Evolutionary conservation across 352 stramenopile genomes (phyloP).

Genomic region (Phytopythium aichiense): DNA sequence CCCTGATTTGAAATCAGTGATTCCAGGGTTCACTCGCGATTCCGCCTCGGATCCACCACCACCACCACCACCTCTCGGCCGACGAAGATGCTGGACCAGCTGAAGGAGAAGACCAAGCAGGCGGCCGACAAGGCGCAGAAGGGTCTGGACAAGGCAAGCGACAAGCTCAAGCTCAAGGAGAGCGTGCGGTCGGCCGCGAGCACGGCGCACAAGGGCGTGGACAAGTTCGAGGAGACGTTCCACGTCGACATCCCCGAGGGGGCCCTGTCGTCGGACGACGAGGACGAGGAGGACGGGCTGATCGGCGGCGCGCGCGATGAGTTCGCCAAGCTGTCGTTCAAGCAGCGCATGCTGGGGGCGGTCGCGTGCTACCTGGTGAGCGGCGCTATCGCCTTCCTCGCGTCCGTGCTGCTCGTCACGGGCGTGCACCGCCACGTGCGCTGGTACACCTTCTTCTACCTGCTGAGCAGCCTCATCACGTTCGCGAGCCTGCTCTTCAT

Average conservation of each 20-base stretch:
- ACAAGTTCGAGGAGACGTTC: slow-evolving; percentile 26
- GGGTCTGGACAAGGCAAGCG: slow-evolving; percentile 15
- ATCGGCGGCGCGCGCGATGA: slow-evolving; percentile 31
- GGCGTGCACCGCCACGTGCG: slow-evolving; percentile 31
- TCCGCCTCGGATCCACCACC: not conserved
- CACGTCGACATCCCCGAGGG: slow-evolving; percentile 33
- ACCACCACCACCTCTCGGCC: not conserved
- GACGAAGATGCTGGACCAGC: slow-evolving; percentile 21
- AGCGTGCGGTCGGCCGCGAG: not conserved
- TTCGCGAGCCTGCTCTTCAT: slow-evolving; percentile 44
- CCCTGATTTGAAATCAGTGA: not conserved
- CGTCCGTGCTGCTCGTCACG: slow-evolving; percentile 32
- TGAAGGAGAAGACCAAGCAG: slow-evolving; percentile 43
- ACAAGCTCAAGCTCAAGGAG: slow-evolving; percentile 19
- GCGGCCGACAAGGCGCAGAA: slow-evolving; percentile 26
- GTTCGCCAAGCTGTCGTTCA: slow-evolving; percentile 35
- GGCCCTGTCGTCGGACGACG: slow-evolving; percentile 28
- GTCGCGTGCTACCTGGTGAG: slow-evolving; percentile 35
- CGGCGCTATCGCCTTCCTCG: slow-evolving; percentile 27
- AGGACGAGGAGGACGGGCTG: slow-evolving; percentile 34
- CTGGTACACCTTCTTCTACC: slow-evolving; percentile 40
- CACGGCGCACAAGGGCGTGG: slow-evolving; percentile 10
- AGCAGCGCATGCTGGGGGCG: slow-evolving; percentile 29
- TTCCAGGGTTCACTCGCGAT: not conserved
- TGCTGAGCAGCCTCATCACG: slow-evolving; percentile 35